phyloP scores from a whole-genome alignment of 208 protist genomes.

The Trypanosomatidae sp. region DNA sequence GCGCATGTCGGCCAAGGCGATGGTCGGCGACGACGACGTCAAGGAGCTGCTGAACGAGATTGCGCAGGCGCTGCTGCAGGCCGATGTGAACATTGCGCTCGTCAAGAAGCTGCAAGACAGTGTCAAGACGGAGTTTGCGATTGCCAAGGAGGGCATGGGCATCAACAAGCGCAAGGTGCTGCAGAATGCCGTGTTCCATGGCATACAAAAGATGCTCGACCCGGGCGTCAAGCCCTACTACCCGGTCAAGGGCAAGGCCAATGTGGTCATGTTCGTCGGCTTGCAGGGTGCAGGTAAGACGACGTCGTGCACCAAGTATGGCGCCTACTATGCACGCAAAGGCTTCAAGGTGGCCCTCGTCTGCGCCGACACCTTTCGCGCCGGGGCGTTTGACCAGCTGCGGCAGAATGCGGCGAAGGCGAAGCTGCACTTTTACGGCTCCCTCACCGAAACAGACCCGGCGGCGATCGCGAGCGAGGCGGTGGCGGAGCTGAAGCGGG shows the following conservation, averaged over 20 bases:
- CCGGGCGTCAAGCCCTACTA: slow-evolving; percentile 93
- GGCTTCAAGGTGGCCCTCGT: slow-evolving; percentile 94
- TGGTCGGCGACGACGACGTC: slow-evolving; percentile 93
- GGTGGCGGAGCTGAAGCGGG: slow-evolving; percentile 93
- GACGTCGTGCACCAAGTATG: slow-evolving; percentile 98
- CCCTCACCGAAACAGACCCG: slow-evolving; percentile 93
- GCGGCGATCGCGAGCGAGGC: slow-evolving; percentile 94
- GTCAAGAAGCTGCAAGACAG: slow-evolving; percentile 90
- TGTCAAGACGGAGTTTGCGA: slow-evolving; percentile 87
- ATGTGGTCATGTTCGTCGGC: slow-evolving; percentile 99
- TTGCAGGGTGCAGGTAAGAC: slow-evolving; percentile 97
- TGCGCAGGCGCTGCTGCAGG: slow-evolving; percentile 88
- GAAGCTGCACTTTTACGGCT: slow-evolving; percentile 97
- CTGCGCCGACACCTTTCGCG: slow-evolving; percentile 98
- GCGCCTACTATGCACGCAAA: slow-evolving; percentile 92
- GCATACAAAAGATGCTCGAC: slow-evolving; percentile 94
- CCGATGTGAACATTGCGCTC: slow-evolving; percentile 95
- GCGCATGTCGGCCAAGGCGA: slow-evolving; percentile 79
- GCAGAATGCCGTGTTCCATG: slow-evolving; percentile 93
- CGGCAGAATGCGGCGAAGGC: slow-evolving; percentile 98
- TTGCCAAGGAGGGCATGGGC: slow-evolving; percentile 89
- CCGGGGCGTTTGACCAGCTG: slow-evolving; percentile 96
- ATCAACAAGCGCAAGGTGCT: slow-evolving; percentile 95
- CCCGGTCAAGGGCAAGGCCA: slow-evolving; percentile 92
- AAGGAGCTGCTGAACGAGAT: slow-evolving; percentile 95